A percentile compares a stretch with the other conserved stretches of the same genome.
These are phyloP conservation scores for Gastrolobium bilobum DNA, from an alignment of 306 rosid genomes.

Conservation along the genomic window DNA sequence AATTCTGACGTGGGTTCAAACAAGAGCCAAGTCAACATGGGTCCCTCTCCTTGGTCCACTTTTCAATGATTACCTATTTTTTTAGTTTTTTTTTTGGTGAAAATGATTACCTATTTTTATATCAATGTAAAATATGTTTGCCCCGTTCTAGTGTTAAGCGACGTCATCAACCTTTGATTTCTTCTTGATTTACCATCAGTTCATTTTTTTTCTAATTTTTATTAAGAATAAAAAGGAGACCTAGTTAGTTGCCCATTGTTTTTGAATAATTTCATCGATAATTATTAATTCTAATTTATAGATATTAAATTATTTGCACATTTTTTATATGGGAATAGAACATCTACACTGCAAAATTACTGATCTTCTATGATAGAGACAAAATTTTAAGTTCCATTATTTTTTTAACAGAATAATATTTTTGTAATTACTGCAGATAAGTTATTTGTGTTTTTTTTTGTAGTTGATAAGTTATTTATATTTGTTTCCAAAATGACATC, in stretches of 20 bases:
- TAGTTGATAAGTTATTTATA: no score
- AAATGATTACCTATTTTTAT: background rate
- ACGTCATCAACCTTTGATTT: background rate
- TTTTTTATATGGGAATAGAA: no score
- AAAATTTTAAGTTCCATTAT: no score
- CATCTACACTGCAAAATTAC: no score
- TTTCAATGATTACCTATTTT: background rate
- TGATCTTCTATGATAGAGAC: no score
- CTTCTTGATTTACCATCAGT: background rate
- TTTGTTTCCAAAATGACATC: no score
- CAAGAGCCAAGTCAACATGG: slow-evolving; percentile 34
- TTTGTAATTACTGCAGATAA: no score
- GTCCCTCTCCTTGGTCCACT: background rate
- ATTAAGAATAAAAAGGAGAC: background rate
- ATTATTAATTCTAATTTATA: background rate
- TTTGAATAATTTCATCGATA: background rate
- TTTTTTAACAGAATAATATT: no score
- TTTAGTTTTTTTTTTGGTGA: no score
- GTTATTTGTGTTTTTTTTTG: no score
- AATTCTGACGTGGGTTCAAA: slow-evolving; percentile 30
- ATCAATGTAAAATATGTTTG: background rate
- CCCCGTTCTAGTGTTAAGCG: background rate
- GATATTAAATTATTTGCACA: background rate
- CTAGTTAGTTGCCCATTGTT: background rate
- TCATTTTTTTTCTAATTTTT: background rate